Conservation (phyloP, 768 basidiomycete genomes). For the Tricholoma terreum region DNA sequence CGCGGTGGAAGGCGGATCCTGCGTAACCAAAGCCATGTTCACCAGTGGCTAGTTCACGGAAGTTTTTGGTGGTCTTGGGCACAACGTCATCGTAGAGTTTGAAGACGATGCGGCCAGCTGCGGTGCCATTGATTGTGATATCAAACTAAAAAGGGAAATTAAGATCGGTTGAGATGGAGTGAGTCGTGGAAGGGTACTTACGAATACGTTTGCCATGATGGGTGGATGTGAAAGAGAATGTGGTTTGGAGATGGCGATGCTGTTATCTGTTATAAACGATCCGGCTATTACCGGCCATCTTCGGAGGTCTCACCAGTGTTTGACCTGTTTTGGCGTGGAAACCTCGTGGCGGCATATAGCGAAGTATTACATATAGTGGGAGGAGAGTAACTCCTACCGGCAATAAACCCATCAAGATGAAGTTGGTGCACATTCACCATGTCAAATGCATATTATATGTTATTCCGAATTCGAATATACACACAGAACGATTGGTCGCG, state of each 20-base stretch:
- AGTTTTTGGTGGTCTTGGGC: conserved; percentile 76
- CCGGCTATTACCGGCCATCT: conserved; percentile 4
- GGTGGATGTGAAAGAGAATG: conserved; percentile 1
- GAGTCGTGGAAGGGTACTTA: conserved; percentile 3
- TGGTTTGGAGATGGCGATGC: conserved; percentile 3
- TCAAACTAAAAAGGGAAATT: conserved; percentile 52
- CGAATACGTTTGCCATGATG: conserved; percentile 19
- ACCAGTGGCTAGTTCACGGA: conserved; percentile 85
- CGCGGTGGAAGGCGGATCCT: conserved; percentile 70
- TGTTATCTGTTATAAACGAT: conserved; percentile 9
- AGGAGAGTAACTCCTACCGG: too few relatives aligned
- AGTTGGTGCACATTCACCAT: too few relatives aligned
- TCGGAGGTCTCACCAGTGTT: not conserved
- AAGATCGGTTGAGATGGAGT: conserved; percentile 3
- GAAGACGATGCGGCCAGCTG: conserved; percentile 67
- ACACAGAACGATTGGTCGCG: too few relatives aligned
- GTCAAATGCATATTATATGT: too few relatives aligned
- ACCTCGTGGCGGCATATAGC: too few relatives aligned
- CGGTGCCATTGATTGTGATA: conserved; percentile 43
- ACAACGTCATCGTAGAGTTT: conserved; percentile 80
- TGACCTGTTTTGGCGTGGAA: too few relatives aligned
- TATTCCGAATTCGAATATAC: too few relatives aligned
- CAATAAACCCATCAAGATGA: too few relatives aligned
- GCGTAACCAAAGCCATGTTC: conserved; percentile 71
- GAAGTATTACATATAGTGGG: too few relatives aligned